Conservation (phyloP, 2,329 filamentous ascomycete species). For the Calcarisporium arbuscula region DNA sequence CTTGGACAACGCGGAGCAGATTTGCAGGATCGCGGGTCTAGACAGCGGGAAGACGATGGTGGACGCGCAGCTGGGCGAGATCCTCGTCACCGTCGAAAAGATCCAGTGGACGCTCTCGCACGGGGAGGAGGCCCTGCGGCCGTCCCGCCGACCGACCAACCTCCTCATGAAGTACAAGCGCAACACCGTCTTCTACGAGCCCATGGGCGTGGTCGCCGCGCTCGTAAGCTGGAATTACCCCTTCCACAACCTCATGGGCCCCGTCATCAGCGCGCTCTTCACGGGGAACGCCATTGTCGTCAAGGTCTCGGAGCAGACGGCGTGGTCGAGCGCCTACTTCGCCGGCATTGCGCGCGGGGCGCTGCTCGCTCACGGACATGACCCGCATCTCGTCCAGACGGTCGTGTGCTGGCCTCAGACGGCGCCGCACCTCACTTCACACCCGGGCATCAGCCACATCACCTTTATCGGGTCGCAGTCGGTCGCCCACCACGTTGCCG, state of each 20-base stretch:
- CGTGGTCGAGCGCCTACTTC: conserved; percentile 86
- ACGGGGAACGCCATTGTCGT: conserved; percentile 87
- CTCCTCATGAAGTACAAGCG: conserved; percentile 93
- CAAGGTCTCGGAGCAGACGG: conserved; percentile 92
- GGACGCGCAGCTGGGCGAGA: conserved; percentile 89
- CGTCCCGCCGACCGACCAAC: conserved; percentile 75
- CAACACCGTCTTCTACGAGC: conserved; percentile 86
- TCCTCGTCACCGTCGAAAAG: conserved; percentile 89
- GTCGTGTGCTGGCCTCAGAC: conserved; percentile 83
- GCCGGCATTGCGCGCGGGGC: conserved; percentile 71
- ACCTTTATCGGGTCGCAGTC: conserved; percentile 92
- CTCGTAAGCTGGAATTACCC: conserved; percentile 97
- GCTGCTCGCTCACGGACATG: conserved; percentile 74
- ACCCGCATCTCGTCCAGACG: conserved; percentile 74
- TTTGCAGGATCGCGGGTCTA: conserved; percentile 77
- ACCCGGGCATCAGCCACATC: conserved; percentile 77
- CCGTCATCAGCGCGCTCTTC: conserved; percentile 85
- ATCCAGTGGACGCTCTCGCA: conserved; percentile 89
- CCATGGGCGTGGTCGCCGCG: conserved; percentile 84
- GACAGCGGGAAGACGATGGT: conserved; percentile 96
- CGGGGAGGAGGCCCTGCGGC: conserved; percentile 71
- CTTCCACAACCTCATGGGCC: conserved; percentile 91
- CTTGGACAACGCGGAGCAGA: conserved; percentile 81
- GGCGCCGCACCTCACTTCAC: conserved; percentile 76
- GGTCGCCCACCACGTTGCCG: conserved; percentile 82